Evolutionary conservation across 306 rosid genomes (phyloP).

Genomic region (Cucurbita maxima): DNA sequence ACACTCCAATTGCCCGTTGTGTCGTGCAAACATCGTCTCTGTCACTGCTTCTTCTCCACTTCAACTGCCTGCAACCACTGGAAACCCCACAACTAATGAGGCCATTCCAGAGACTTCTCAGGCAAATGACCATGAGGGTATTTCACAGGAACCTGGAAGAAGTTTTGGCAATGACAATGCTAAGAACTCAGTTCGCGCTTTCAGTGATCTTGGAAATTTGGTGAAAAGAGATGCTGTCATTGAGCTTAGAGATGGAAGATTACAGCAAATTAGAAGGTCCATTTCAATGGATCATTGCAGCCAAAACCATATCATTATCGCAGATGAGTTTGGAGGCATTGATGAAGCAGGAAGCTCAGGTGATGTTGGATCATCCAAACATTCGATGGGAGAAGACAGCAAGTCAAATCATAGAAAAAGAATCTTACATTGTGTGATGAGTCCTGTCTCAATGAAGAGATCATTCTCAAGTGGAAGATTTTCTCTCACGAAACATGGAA

Average conservation of each 20-base stretch:
- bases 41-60: slow-evolving; percentile 18
- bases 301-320: slow-evolving; percentile 21
- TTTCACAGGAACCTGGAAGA: slow-evolving; percentile 15
- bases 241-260: slow-evolving; percentile 45
- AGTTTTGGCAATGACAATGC: slow-evolving; percentile 19
- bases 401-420: slow-evolving; percentile 29
- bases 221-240: slow-evolving; percentile 44
- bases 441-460: slow-evolving; percentile 77
- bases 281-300: slow-evolving; percentile 64
- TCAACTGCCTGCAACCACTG: slow-evolving; percentile 11
- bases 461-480: slow-evolving; percentile 78
- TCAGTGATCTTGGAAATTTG: slow-evolving; percentile 44
- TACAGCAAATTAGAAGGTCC: slow-evolving; percentile 45
- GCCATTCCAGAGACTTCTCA: slow-evolving; percentile 15
- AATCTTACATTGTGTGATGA: slow-evolving; percentile 37
- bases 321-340: slow-evolving; percentile 21
- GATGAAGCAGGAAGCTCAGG: slow-evolving; percentile 21
- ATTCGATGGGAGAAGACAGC: slow-evolving; percentile 29
- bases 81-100: slow-evolving; percentile 19
- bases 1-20: slow-evolving; percentile 82
- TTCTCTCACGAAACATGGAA: slow-evolving; percentile 35
- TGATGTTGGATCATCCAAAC: slow-evolving; percentile 47
- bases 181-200: slow-evolving; percentile 37
- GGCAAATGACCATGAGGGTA: slow-evolving; percentile 8
- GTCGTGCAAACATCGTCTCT: slow-evolving; percentile 54